Conservation (phyloP, 73 alveolate genomes). For the Symbiodinium natans region DNA sequence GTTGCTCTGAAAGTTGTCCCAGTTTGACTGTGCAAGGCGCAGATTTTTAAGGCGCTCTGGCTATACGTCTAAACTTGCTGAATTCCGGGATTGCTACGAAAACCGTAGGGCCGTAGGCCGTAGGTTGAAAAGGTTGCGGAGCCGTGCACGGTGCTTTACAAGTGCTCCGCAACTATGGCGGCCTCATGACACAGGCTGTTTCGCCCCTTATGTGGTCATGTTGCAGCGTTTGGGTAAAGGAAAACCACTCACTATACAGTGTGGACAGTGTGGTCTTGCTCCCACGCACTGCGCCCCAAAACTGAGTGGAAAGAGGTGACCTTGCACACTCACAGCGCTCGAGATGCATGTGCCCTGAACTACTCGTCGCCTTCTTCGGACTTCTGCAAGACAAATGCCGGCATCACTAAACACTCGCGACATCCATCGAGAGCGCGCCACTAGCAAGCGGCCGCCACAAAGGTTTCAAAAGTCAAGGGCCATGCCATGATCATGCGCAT, state of each 20-base stretch:
- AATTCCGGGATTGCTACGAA: conserved; percentile 5
- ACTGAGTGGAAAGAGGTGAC: background rate
- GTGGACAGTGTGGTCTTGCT: background rate
- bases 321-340: conserved; percentile 1
- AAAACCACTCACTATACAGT: background rate
- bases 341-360: background rate
- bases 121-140: background rate
- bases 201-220: conserved; percentile 5
- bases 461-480: conserved; percentile 23
- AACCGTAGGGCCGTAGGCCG: background rate
- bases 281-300: background rate
- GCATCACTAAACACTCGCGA: no score
- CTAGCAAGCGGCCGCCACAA: conserved; percentile 14
- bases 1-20: no score
- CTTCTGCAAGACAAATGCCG: no score
- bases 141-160: background rate
- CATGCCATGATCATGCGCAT: background rate
- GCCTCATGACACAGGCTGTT: conserved; percentile 11
- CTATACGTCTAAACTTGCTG: background rate
- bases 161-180: background rate
- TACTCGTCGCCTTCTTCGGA: no score
- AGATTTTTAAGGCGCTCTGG: no score
- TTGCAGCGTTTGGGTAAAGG: background rate
- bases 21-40: no score
- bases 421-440: background rate